Conservation (phyloP, 345 rosid genomes). For the Euclidium syriacum region DNA sequence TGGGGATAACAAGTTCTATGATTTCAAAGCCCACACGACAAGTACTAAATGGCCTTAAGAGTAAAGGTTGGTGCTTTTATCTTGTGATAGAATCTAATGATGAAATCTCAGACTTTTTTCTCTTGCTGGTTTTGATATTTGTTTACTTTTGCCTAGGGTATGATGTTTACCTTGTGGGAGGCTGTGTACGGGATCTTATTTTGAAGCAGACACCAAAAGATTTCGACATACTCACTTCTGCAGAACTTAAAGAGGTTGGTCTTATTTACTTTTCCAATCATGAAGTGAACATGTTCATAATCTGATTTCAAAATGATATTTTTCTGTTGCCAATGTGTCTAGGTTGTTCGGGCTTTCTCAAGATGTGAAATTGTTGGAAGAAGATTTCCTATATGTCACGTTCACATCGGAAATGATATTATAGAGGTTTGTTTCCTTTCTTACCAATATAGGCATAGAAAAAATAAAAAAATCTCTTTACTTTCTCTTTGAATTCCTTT, state of each 20-base stretch:
- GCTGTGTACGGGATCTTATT: slow-evolving; percentile 87
- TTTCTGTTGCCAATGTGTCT: slow-evolving; percentile 2
- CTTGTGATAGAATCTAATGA: neutral
- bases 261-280: neutral
- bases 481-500: neutral
- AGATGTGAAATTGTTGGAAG: slow-evolving; percentile 48
- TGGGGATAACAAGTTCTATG: slow-evolving; percentile 41
- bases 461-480: neutral
- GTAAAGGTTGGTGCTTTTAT: slow-evolving; percentile 32
- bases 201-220: slow-evolving; percentile 76
- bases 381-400: slow-evolving; percentile 60
- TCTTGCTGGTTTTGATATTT: neutral
- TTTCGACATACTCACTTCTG: slow-evolving; percentile 75
- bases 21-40: slow-evolving; percentile 33
- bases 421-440: slow-evolving; percentile 41
- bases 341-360: slow-evolving; percentile 39
- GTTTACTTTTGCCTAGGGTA: slow-evolving; percentile 38
- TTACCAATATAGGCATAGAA: neutral
- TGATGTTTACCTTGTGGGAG: slow-evolving; percentile 89
- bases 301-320: neutral
- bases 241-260: slow-evolving; percentile 70
- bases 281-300: neutral
- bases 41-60: slow-evolving; percentile 51
- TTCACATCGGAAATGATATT: slow-evolving; percentile 35
- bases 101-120: neutral